phyloP scores from a whole-genome alignment of 805 yeast genomes.

The Debaryomyces tyrocola region DNA sequence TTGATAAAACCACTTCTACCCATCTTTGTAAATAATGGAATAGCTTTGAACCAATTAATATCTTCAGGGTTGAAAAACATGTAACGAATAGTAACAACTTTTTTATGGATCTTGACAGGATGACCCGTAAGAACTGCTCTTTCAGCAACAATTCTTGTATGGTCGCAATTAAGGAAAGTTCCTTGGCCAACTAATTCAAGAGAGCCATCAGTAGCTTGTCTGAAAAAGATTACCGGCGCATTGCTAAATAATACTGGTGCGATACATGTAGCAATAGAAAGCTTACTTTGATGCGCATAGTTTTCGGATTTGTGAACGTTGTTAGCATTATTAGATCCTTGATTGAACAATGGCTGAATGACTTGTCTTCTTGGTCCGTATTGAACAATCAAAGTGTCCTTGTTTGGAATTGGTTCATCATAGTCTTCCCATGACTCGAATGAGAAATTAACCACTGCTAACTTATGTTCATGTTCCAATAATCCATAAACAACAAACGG shows the following conservation, averaged over 20 bases:
- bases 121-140: conserved; percentile 90
- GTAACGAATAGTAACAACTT: conserved; percentile 87
- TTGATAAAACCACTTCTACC: conserved; percentile 95
- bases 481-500: conserved; percentile 74
- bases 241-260: conserved; percentile 85
- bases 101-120: conserved; percentile 92
- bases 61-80: conserved; percentile 96
- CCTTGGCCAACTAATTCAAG: conserved; percentile 85
- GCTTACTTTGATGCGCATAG: conserved; percentile 72
- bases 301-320: conserved; percentile 86
- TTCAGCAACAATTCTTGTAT: conserved; percentile 80
- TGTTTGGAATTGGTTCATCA: conserved; percentile 82
- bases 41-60: conserved; percentile 82
- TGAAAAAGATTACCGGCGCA: conserved; percentile 83
- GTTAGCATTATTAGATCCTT: conserved; percentile 72
- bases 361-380: conserved; percentile 90
- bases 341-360: conserved; percentile 81
- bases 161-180: conserved; percentile 82
- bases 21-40: conserved; percentile 87
- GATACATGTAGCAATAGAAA: conserved; percentile 77
- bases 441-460: conserved; percentile 78
- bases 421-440: conserved; percentile 88
- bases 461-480: conserved; percentile 82
- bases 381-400: conserved; percentile 78
- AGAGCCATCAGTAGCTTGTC: conserved; percentile 49